Base-by-base conservation (phyloP, 2,329 filamentous ascomycete genomes). In the Macrophomina tecta region DNA sequence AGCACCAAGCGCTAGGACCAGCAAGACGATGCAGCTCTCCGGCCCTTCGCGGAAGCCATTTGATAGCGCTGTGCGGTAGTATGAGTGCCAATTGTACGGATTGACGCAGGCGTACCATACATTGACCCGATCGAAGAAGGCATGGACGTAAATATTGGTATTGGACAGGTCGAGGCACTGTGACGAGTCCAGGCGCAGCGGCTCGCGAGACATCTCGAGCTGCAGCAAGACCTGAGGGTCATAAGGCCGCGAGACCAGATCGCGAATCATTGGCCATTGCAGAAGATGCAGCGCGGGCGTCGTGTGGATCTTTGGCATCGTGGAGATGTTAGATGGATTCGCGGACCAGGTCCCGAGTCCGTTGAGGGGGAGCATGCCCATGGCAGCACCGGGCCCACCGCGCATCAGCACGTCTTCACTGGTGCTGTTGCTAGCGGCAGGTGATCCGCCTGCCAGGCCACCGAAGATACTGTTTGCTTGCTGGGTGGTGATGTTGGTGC, bases 51-150 rank as follows among this genome's bases (percentile, higher is more conserved):
- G 86, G 71, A 94, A 94, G 1, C 90, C 89, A 70, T 90, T 90
- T 2, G 90, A 90, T 6, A 93, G 83, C 0, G 92, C 92, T 4
- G 86, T 90, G 34, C 89, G 87, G 75, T 94, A 94, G 75, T 93
- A 90, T 68, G 85, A 88, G 49, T 86, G 84, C 91, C 92, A 95
- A 1, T 89, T 91, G 76, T 91, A 91, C 0, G 91, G 91, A 74
- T 93, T 94, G 40, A 95, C 91, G 72, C 91, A 93, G 9, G 92
- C 91, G 73, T 94, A 94, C 90, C 92, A 94, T 3, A 93, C 85
- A 70, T 94, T 94, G 68, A 93, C 92, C 49, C 90, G 85, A 67
- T 91, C 89, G 73, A 94, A 95, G 77, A 92, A 94, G 1, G 91
- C 89, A 73, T 91, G 88, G 48, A 92, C 90, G 75, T 93, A 94